Base-by-base conservation (phyloP, 208 protist species). In the Strigomonas galati region DNA sequence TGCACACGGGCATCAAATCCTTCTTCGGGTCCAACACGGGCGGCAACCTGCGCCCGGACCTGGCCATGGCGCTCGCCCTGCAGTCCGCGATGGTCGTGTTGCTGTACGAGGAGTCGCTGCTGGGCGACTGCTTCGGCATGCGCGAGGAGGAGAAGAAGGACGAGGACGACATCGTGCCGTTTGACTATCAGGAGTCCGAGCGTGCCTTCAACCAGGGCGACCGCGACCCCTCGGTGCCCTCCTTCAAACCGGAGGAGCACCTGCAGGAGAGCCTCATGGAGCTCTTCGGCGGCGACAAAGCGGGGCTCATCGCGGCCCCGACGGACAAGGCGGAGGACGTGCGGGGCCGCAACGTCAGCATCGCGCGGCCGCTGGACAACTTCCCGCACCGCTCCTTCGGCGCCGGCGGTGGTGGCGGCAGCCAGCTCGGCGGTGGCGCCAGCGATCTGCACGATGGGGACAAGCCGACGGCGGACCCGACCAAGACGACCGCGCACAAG, bases 1-100 rank as follows among this genome's bases (percentile, higher is more conserved):
- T 78, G 0, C 71, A 72, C 23, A 63, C 66, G 53, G 66, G 64
- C 49, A 53, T 84, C 59, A 75, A 67, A 58, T 73, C 71, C 1
- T 56, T 84, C 56, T 35, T 63, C 48, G 67, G 57, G 21, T 62
- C 49, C 32, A 53, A 64, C 59, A 72, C 66, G 26, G 75, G 69
- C 40, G 73, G 75, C 31, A 72, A 81, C 43, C 48, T 95, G 26
- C 78, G 83, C 21, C 83, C 90, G 0, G 85, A 95, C 69, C 69
- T 95, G 24, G 82, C 81, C 58, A 82, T 93, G 49, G 87, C 87
- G 21, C 84, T 95, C 26, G 84, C 84, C 6, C 66, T 95, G 10
- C 78, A 95, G 74, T 82, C 86, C 1, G 65, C 65, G 21, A 68
- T 92, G 62, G 60, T 74, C 35, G 72, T 72, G 24, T 65, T 93